A percentile compares a stretch with the other conserved stretches of the same genome.
Evolutionary conservation across 1,284 basidiomycete genomes (phyloP).

Genomic region (Trametes hirsuta): DNA sequence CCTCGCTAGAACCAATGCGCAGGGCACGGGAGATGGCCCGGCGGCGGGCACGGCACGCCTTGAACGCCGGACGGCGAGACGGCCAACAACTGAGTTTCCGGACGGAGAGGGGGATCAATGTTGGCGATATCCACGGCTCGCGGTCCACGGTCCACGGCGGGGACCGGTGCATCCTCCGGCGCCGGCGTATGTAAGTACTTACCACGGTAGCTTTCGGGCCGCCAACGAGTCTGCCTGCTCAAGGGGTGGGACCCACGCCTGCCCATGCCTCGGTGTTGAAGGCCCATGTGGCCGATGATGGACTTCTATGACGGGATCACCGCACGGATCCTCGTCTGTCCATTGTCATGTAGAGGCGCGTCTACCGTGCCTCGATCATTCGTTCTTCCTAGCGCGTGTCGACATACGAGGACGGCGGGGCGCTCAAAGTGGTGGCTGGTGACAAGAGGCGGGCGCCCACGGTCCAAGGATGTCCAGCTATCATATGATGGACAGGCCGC

Average conservation of each 20-base stretch:
- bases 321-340: slow-evolving; percentile 13
- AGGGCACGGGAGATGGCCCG: too few relatives aligned
- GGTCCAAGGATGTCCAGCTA: background rate
- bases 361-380: background rate
- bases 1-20: too few relatives aligned
- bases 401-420: background rate
- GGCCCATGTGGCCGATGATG: background rate
- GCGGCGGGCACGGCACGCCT: too few relatives aligned
- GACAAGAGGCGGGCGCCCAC: background rate
- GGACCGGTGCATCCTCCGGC: background rate
- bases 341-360: background rate
- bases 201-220: background rate
- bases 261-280: background rate
- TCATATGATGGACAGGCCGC: too few relatives aligned
- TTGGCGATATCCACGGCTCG: background rate
- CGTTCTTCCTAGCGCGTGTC: slow-evolving; percentile 3
- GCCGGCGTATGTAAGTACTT: background rate
- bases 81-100: slow-evolving; percentile 16
- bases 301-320: slow-evolving; percentile 3
- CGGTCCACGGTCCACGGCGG: background rate
- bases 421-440: background rate
- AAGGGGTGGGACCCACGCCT: slow-evolving; percentile 3
- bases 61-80: background rate
- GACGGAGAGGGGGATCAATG: background rate
- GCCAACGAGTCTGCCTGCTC: background rate